Conservation (phyloP, 495 filamentous ascomycete species). For the Polyplosphaeria fusca region DNA sequence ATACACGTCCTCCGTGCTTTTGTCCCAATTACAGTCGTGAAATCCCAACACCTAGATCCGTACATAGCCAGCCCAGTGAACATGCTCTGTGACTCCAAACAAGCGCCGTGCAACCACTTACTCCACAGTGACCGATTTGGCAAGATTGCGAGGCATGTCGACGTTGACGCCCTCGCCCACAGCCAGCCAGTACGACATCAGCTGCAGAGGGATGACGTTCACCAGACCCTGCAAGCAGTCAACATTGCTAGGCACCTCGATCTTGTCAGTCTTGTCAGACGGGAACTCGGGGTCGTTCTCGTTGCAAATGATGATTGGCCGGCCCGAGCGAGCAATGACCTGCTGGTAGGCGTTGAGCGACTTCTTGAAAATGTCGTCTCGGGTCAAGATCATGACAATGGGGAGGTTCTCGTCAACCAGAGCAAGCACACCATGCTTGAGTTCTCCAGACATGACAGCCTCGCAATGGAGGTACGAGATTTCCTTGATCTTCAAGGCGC, state of each 20-base stretch:
- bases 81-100: constrained; percentile 30
- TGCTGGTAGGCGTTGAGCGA: constrained; percentile 98
- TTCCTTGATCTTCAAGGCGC: constrained; percentile 98
- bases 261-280: constrained; percentile 83
- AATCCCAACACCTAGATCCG: constrained; percentile 11
- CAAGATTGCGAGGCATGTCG: constrained; percentile 95
- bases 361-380: constrained; percentile 93
- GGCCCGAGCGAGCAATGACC: constrained; percentile 89
- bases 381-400: constrained; percentile 98
- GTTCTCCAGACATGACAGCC: constrained; percentile 98
- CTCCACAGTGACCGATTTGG: constrained; percentile 98
- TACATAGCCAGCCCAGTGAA: constrained; percentile 26
- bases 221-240: constrained; percentile 93
- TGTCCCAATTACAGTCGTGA: neutral
- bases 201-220: constrained; percentile 95
- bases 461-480: constrained; percentile 99
- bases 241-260: constrained; percentile 93
- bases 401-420: constrained; percentile 96
- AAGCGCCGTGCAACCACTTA: constrained; percentile 44
- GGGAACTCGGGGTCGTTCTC: constrained; percentile 84
- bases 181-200: constrained; percentile 98
- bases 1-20: no score
- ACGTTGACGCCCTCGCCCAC: constrained; percentile 94
- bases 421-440: constrained; percentile 97
- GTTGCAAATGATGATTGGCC: constrained; percentile 98